Conservation (phyloP, 257 asterid genomes). For the Solanum microdontum region DNA sequence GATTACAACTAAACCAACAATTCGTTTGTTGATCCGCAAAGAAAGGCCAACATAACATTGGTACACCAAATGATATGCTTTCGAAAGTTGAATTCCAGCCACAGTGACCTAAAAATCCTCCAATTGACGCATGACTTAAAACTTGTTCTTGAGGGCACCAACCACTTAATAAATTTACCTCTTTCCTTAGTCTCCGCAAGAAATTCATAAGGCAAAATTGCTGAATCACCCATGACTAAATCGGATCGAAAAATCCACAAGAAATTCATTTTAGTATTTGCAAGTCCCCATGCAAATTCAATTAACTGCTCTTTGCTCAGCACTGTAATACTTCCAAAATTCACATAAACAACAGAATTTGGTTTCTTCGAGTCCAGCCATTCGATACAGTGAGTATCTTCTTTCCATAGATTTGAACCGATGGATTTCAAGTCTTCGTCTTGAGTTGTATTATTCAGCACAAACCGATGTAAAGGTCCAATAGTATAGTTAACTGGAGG, state of each 20-base stretch:
- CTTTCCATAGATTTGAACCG: constrained; percentile 25
- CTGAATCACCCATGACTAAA: constrained; percentile 7
- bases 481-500: too few relatives aligned
- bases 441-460: background rate
- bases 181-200: constrained; percentile 6
- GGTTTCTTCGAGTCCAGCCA: constrained; percentile 16
- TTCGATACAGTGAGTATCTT: constrained; percentile 15
- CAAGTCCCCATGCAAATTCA: constrained; percentile 31
- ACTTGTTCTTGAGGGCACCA: constrained; percentile 21
- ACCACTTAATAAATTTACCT: constrained; percentile 3
- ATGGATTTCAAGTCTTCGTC: background rate
- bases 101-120: constrained; percentile 14
- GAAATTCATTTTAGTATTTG: constrained; percentile 10
- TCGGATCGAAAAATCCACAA: constrained; percentile 21
- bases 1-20: constrained; percentile 11
- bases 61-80: constrained; percentile 13
- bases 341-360: constrained; percentile 23
- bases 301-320: background rate
- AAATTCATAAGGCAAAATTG: constrained; percentile 13
- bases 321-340: constrained; percentile 11
- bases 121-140: constrained; percentile 10
- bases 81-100: constrained; percentile 22
- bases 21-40: constrained; percentile 13
- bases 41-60: constrained; percentile 16
- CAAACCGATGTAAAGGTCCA: background rate